Base-by-base conservation (phyloP, 345 rosid species). In the Rhizophora apiculata region DNA sequence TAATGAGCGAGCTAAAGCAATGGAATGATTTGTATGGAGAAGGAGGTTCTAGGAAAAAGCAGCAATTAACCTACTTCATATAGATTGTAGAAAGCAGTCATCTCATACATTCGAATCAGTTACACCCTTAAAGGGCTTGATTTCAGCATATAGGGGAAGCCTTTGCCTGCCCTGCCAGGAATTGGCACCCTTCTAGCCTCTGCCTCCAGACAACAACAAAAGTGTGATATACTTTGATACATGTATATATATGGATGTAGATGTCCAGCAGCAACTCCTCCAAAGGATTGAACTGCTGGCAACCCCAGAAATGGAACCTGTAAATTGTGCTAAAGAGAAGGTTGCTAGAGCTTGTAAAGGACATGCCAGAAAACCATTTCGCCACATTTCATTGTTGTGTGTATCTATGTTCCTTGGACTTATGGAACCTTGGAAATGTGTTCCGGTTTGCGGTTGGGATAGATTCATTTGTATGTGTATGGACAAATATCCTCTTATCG, bases 1-100 rank as follows among this genome's bases (percentile, higher is more conserved):
- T 84, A 60, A 94, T 91, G 98, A 76, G 29, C 16, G 97, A 94
- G 82, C 85, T 94, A 69, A 91, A 87, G 72, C 92, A 89, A 68
- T 94, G 98, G 98, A 94, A 94, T 19, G 97, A 91, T 8, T 71
- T 87, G 68, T 89, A 85, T 55, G 98, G 97, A 64, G 97, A 89
- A 86, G 98, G 98, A 51, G 97, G 98, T 43, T 89, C 97, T 7
- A 91, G 96, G 82, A 91, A 94, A 83, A 91, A 89, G 68, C 84
- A 91, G 65, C 96, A 89, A 67, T 79, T 94, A 32, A 78, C 95
- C 72, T 94, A 94, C 81, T 94, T 94, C 90, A 90, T 94, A 24
- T 94, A 84, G 82, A 63, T 26, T n/a, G 62, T 27, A 51, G 60
- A 49, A 67, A 60, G 70, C 59, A 63, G 43, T 46, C 49, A 60